These are phyloP conservation scores for Fragaria iinumae DNA, from an alignment of 306 rosid species.

Conservation along the genomic window DNA sequence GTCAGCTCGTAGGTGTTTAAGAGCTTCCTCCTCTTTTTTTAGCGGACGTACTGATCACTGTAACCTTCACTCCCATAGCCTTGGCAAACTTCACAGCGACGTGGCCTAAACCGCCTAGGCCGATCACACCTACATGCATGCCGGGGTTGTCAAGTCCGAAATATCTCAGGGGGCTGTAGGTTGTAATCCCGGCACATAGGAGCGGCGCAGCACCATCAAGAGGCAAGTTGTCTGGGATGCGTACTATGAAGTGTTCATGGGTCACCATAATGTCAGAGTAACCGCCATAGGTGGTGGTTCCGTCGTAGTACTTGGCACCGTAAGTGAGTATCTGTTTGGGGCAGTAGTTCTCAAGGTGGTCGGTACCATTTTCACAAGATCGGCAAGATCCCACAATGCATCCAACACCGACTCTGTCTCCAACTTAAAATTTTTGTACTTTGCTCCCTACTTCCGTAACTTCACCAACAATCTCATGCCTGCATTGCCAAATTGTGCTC, in stretches of 20 bases:
- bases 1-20: neutral
- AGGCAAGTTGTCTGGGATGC: neutral
- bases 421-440: constrained; percentile 4
- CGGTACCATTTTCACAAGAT: neutral
- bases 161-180: constrained; percentile 16
- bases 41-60: constrained; percentile 11
- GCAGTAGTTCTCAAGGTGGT: constrained; percentile 1
- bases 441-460: constrained; percentile 19
- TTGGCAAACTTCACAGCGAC: constrained; percentile 14
- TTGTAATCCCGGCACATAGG: constrained; percentile 18
- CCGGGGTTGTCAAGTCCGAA: neutral
- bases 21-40: neutral
- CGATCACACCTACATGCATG: too few species aligned
- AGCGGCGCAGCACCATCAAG: constrained; percentile 9
- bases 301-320: neutral
- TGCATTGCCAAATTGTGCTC: neutral
- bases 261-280: constrained; percentile 13
- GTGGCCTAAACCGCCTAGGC: too few species aligned
- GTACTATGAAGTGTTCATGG: neutral
- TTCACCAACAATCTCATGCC: constrained; percentile 23
- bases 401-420: constrained; percentile 20
- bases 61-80: constrained; percentile 19
- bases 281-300: constrained; percentile 5
- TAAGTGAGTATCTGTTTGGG: neutral
- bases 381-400: constrained; percentile 2